phyloP scores from a whole-genome alignment of 1,139 yeast species.

The Candida freyschussii region DNA sequence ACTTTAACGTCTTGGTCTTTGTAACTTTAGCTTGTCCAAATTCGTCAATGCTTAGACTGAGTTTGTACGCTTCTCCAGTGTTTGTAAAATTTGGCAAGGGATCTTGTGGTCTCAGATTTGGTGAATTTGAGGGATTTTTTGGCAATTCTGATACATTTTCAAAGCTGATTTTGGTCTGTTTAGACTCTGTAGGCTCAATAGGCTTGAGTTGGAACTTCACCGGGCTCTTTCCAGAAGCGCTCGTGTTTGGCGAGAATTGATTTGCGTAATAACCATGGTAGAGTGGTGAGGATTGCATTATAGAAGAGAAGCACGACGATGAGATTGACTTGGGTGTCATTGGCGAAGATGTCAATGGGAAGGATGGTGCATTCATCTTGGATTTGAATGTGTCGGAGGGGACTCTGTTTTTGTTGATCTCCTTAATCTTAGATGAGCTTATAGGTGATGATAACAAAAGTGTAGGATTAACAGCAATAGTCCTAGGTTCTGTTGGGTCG shows the following conservation, averaged over 20 bases:
- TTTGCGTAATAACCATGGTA: constrained; percentile 25
- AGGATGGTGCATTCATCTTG: constrained; percentile 5
- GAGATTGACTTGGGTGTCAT: constrained; percentile 20
- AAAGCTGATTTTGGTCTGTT: constrained; percentile 1
- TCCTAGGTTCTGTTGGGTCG: not conserved
- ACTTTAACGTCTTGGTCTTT: constrained; percentile 4
- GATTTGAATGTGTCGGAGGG: constrained; percentile 4
- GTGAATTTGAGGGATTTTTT: constrained; percentile 22
- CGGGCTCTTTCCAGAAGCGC: constrained; percentile 20
- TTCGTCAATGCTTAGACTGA: constrained; percentile 22
- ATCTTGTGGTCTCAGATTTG: constrained; percentile 7
- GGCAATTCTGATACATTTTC: constrained; percentile 11
- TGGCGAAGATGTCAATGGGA: constrained; percentile 20
- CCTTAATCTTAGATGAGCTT: constrained; percentile 11
- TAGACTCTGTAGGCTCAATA: constrained; percentile 13
- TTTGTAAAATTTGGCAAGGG: constrained; percentile 1
- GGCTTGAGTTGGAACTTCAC: constrained; percentile 24
- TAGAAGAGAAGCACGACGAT: constrained; percentile 25
- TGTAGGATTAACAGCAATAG: constrained; percentile 23
- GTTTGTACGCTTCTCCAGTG: constrained; percentile 8
- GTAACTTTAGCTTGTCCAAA: constrained; percentile 23
- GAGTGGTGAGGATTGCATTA: constrained; percentile 26
- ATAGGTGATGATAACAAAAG: constrained; percentile 25
- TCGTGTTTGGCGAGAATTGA: constrained; percentile 22
- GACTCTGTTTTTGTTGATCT: constrained; percentile 12